A percentile compares a stretch with the other conserved stretches of the same genome.
These are phyloP conservation scores for Leptoxyphium fumago DNA, from an alignment of 2,329 filamentous ascomycete genomes.

Conservation along the genomic window DNA sequence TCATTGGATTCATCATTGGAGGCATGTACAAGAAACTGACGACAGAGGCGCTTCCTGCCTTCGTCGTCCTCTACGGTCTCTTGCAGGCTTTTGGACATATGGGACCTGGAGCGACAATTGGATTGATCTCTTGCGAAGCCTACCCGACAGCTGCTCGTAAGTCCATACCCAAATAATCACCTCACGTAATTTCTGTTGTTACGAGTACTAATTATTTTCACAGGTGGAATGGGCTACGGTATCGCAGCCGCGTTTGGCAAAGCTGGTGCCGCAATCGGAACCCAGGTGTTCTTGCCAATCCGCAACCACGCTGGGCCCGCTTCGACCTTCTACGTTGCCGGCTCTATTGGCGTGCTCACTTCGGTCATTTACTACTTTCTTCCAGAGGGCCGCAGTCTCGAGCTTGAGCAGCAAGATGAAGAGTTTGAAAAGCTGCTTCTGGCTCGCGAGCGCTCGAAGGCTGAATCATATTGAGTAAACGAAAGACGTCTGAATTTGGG, in stretches of 20 bases:
- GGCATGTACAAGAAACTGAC: constrained; percentile 33
- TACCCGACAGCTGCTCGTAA: constrained; percentile 36
- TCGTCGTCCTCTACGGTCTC: constrained; percentile 38
- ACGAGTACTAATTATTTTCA: background rate
- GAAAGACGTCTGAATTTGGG: background rate
- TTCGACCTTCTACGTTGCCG: constrained; percentile 10
- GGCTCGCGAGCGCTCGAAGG: background rate
- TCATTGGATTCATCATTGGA: constrained; percentile 39
- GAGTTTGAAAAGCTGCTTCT: constrained; percentile 7
- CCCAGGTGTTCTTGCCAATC: constrained; percentile 36
- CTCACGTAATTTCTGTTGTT: background rate
- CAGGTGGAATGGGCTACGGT: constrained; percentile 33
- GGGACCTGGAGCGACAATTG: constrained; percentile 38
- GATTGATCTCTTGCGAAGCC: constrained; percentile 35
- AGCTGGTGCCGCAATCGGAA: constrained; percentile 51
- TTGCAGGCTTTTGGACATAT: constrained; percentile 37
- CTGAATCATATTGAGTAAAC: too few relatives aligned
- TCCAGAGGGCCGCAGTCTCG: constrained; percentile 8
- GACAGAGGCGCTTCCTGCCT: constrained; percentile 30
- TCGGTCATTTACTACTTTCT: constrained; percentile 10
- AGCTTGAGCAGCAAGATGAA: constrained; percentile 9
- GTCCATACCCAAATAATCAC: background rate
- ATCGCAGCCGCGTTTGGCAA: constrained; percentile 39
- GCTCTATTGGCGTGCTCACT: constrained; percentile 8
- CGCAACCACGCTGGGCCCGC: constrained; percentile 10